Base-by-base conservation (phyloP, 805 yeast species). In the Lipomyces anomalus region DNA sequence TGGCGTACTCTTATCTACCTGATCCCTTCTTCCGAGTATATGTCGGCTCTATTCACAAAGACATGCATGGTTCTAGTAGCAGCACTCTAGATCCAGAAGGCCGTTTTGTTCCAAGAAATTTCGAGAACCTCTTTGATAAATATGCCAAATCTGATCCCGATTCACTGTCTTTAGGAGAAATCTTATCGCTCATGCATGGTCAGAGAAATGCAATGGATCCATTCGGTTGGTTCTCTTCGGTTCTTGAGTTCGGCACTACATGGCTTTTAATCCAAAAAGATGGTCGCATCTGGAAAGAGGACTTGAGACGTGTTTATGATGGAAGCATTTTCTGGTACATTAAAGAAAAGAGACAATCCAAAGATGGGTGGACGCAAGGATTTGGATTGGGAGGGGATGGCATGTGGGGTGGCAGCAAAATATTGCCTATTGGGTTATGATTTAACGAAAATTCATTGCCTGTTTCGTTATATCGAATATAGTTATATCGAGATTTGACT, bases 11-110 rank as follows among this genome's bases (percentile, higher is more conserved):
- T 6, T 38, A 23, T 7, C 13, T 23, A 6, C 41, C 41, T 7
- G 41, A 38, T 24, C 41, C 41, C 17, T 21, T 11, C 20, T 38
- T 38, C 22, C 38, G 41, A 4, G 22, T 38, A 7, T 38, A 38
- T 16, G 5, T 38, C 9, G 41, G 28, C 33, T 16, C 22, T 11
- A 38, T 38, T 3, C 41, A 38, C 37, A 38, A 38, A 11, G 41
- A 30, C 3, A 38, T 24, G 20, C 41, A 38, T 22, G 41, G 41
- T 9, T 38, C 41, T 2, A 34, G 28, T 34, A 16, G 16, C 6
- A 24, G 33, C 41, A 24, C 22, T 16, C 17, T 22, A 20, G 41
- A 38, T 16, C 16, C 38, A 30, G 41, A 38, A 24, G 41, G 41
- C 7, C 41, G 41, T 24, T 38, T 38, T 7, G 35, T 22, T n/a